phyloP scores from a whole-genome alignment of 345 rosid species.

The Syzygium grande region DNA sequence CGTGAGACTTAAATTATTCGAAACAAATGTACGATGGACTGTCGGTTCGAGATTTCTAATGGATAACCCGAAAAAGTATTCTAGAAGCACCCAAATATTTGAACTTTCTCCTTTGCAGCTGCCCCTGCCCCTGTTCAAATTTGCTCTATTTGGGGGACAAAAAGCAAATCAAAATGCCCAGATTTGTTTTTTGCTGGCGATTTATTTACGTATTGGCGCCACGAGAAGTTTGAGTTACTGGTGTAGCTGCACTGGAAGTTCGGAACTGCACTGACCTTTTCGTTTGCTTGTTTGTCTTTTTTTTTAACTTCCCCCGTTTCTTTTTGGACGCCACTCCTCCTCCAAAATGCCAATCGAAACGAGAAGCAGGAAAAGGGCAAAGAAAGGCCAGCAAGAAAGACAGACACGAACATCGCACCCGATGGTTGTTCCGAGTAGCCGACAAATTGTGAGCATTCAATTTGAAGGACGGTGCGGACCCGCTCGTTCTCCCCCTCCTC shows the following conservation, averaged over 20 bases:
- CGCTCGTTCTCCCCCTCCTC: neutral
- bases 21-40: rapidly evolving
- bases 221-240: neutral
- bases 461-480: neutral
- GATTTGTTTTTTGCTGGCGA: neutral
- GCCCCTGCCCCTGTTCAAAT: neutral
- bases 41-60: neutral
- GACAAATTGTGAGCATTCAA: neutral
- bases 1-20: rapidly evolving
- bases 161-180: neutral
- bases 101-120: neutral
- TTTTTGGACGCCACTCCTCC: neutral
- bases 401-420: neutral
- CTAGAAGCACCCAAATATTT: neutral
- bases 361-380: neutral
- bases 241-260: neutral
- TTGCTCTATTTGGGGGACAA: neutral
- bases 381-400: neutral
- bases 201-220: neutral
- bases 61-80: neutral
- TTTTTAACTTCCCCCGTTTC: neutral
- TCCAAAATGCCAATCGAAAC: neutral
- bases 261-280: neutral
- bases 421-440: neutral
- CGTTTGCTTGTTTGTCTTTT: neutral